Evolutionary conservation across 495 filamentous ascomycete genomes (phyloP).

Genomic region (Aspergillus campestris): DNA sequence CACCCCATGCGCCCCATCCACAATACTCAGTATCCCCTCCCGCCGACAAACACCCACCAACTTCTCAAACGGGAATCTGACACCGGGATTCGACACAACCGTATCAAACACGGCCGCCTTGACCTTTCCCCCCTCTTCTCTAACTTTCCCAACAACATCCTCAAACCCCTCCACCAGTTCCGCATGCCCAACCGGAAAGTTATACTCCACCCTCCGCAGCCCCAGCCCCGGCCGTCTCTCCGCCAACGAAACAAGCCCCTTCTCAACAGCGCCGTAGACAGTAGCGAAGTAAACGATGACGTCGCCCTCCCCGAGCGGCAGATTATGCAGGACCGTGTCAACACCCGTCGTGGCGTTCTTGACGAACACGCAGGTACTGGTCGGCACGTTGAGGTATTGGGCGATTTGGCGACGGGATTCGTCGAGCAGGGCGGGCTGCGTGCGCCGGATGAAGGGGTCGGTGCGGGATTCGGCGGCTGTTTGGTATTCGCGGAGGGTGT

Average conservation of each 20-base stretch:
- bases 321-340: conserved; percentile 69
- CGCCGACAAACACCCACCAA: conserved; percentile 55
- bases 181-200: conserved; percentile 53
- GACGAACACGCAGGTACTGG: conserved; percentile 63
- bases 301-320: conserved; percentile 51
- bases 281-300: conserved; percentile 62
- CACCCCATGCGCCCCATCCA: conserved; percentile 81
- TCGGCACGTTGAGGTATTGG: conserved; percentile 49
- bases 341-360: conserved; percentile 75
- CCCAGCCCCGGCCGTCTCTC: conserved; percentile 44
- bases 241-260: conserved; percentile 56
- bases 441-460: conserved; percentile 64
- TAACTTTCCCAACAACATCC: conserved; percentile 34
- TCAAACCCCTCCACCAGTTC: conserved; percentile 47
- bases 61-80: conserved; percentile 68
- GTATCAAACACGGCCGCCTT: conserved; percentile 70
- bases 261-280: conserved; percentile 69
- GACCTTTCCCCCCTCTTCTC: conserved; percentile 36
- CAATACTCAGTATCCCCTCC: conserved; percentile 49
- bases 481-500: conserved; percentile 50
- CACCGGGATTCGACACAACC: conserved; percentile 64
- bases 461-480: conserved; percentile 52
- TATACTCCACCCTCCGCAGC: conserved; percentile 30
- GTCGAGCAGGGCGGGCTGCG: conserved; percentile 50
- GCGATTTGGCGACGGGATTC: conserved; percentile 57